Base-by-base conservation (phyloP, 2,329 filamentous ascomycete genomes). In the Chalara sp. region DNA sequence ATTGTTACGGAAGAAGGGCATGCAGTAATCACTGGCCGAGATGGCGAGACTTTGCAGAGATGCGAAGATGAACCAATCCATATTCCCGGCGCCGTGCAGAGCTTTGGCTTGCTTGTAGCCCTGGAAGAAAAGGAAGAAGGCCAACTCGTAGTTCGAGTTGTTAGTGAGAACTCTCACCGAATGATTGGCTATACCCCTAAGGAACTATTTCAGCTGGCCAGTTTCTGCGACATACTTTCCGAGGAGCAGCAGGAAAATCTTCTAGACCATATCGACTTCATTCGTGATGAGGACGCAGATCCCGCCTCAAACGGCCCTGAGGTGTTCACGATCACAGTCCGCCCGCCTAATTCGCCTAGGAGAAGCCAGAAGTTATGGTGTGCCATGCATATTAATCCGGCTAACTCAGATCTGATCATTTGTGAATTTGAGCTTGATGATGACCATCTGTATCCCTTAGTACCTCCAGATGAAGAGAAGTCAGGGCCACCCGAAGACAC, bases 1-100 rank as follows among this genome's bases (percentile, higher is more conserved):
- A 74, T 87, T 4, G 72, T 85, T 30, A 90, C 87, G 0, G 81
- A 87, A 2, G 86, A 83, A 12, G 89, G 89, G 0, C 89, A 96
- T 68, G 82, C 86, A 30, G 79, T 95, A 32, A 87, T 95, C 49
- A 93, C 88, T 1, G 89, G 89, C 5, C 78, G 86, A 50, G 83
- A 89, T 48, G 84, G 82, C 2, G 77, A 81, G 2, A 80, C 76
- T 1, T 70, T 93, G 43, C 87, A 95, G 63, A 79, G 82, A 48
- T 96, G 90, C 63, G 90, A 96, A 66, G 90, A 96, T 61, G 90
- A 96, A 61, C 89, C 90, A 0, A 95, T 96, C 30, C 89, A 92
- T 57, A 85, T 89, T 1, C 90, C 90, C 1, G 89, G 89, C 33
- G 87, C 87, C 1, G 71, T 91, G 1, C 90, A 96, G 65, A 76